A percentile compares a stretch with the other conserved stretches of the same genome.
These are phyloP conservation scores for Begonia masoniana DNA, from an alignment of 306 rosid genomes.

Conservation along the genomic window DNA sequence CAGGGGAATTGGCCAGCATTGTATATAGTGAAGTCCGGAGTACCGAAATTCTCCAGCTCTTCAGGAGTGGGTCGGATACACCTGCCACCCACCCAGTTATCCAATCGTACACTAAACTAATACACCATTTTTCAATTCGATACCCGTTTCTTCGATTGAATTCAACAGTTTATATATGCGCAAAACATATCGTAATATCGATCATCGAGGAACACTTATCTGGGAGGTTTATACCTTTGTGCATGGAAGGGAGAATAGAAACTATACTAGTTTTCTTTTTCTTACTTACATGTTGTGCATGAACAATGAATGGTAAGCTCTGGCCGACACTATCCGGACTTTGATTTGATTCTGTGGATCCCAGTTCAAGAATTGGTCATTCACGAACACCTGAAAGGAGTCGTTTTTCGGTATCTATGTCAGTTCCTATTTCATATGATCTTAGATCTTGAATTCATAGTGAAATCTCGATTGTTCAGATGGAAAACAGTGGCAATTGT, in stretches of 20 bases:
- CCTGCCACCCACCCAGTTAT: constrained; percentile 40
- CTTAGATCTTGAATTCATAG: too few species aligned
- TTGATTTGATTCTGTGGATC: constrained; percentile 70
- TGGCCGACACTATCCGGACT: constrained; percentile 77
- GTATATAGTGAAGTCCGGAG: constrained; percentile 94
- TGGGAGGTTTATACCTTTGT: constrained; percentile 9
- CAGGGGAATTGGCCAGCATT: constrained; percentile 95
- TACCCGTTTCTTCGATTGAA: constrained; percentile 1
- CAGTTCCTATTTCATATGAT: too few species aligned
- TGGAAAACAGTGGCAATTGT: too few species aligned
- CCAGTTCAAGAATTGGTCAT: constrained; percentile 90
- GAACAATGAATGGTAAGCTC: constrained; percentile 94
- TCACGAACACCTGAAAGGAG: constrained; percentile 57
- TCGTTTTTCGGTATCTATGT: too few species aligned
- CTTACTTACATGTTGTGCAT: constrained; percentile 97
- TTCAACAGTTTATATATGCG: neutral
- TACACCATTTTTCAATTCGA: constrained; percentile 1
- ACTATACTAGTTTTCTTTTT: constrained; percentile 5
- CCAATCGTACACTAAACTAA: constrained; percentile 10
- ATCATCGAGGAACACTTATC: constrained; percentile 1
- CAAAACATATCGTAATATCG: neutral
- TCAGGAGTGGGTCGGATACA: constrained; percentile 84
- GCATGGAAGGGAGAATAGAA: constrained; percentile 5
- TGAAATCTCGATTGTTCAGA: too few species aligned
- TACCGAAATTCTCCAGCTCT: constrained; percentile 83